phyloP scores from a whole-genome alignment of 352 stramenopile genomes.

The Pythium dissotocum region DNA sequence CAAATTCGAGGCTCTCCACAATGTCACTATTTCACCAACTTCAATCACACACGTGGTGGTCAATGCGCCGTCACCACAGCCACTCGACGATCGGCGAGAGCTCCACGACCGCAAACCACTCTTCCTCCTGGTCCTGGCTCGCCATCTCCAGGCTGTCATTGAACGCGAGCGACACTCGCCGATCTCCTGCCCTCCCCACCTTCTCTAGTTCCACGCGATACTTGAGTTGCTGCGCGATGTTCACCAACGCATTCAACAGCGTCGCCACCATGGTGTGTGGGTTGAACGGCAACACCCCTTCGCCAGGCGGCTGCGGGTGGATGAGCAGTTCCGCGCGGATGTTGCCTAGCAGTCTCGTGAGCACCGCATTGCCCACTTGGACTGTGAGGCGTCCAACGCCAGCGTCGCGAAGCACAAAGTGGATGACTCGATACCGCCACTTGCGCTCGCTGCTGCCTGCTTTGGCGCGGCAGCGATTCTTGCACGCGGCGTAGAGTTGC shows the following conservation, averaged over 20 bases:
- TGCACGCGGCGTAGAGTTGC: conserved; percentile 36
- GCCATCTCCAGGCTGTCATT: not conserved
- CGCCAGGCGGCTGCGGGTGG: conserved; percentile 18
- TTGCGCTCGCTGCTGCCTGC: conserved; percentile 19
- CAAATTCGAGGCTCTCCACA: not conserved
- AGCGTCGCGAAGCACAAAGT: conserved; percentile 44
- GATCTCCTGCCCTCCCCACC: not conserved
- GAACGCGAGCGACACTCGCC: not conserved
- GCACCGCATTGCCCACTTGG: conserved; percentile 31
- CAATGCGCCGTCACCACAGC: not conserved
- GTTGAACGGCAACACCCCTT: conserved; percentile 2
- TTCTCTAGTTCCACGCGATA: conserved; percentile 2
- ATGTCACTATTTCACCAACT: not conserved
- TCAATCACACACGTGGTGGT: not conserved
- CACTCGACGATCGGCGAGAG: conserved; percentile 1
- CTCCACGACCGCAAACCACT: not conserved
- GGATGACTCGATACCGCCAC: conserved; percentile 55
- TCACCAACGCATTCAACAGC: conserved; percentile 16
- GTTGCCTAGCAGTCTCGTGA: conserved; percentile 45
- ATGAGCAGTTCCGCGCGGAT: conserved; percentile 47
- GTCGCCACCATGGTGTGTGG: not conserved
- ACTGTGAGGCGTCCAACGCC: conserved; percentile 38
- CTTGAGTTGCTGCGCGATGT: not conserved
- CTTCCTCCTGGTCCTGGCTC: not conserved
- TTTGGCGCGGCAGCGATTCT: conserved; percentile 36